phyloP scores from a whole-genome alignment of 345 rosid species.

The Garcia nutans region DNA sequence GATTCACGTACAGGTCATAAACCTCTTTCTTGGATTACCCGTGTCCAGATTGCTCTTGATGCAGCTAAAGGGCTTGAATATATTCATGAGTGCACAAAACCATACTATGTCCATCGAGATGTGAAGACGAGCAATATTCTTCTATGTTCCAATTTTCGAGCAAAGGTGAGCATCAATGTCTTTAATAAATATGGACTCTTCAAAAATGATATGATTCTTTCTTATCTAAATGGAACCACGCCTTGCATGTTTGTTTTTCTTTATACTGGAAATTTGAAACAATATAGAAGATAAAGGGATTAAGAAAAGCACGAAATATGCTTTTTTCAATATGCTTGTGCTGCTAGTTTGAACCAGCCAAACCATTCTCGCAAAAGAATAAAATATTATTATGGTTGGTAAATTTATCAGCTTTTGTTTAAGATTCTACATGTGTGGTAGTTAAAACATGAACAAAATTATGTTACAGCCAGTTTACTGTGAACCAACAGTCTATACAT shows the following conservation, averaged over 20 bases:
- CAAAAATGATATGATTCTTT: background rate
- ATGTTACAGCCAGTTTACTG: no score
- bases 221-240: background rate
- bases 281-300: no score
- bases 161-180: conserved; percentile 26
- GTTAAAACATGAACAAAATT: no score
- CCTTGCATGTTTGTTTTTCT: background rate
- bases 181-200: background rate
- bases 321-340: no score
- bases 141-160: conserved; percentile 34
- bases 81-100: conserved; percentile 35
- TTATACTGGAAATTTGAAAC: no score
- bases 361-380: no score
- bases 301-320: no score
- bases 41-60: conserved; percentile 38
- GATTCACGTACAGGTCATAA: conserved; percentile 23
- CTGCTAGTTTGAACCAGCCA: no score
- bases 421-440: no score
- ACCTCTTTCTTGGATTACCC: conserved; percentile 33
- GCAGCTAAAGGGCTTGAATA: conserved; percentile 45
- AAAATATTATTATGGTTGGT: no score
- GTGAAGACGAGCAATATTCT: conserved; percentile 43
- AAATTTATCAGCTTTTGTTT: no score
- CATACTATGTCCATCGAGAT: conserved; percentile 36
- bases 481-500: no score